These are phyloP conservation scores for Hypsizygus marmoreus DNA, from an alignment of 768 basidiomycete genomes.

Conservation along the genomic window DNA sequence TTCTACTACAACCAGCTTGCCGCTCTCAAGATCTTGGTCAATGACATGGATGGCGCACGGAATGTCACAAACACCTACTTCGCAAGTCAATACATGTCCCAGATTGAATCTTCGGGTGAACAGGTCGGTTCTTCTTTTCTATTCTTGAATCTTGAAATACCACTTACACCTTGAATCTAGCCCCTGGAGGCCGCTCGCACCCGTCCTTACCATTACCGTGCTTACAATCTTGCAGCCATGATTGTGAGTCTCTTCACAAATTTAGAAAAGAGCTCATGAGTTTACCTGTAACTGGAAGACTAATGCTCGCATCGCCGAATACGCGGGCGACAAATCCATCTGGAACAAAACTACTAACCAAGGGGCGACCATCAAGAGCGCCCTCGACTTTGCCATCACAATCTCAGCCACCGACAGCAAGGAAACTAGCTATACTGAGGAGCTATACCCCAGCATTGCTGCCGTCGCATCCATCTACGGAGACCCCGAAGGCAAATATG, in stretches of 20 bases:
- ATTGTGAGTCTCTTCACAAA: conserved; percentile 43
- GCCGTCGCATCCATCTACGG: conserved; percentile 60
- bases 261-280: neutral
- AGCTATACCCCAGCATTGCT: conserved; percentile 60
- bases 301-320: conserved; percentile 54
- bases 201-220: conserved; percentile 66
- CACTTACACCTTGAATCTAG: conserved; percentile 25
- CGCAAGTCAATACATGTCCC: conserved; percentile 45
- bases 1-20: conserved; percentile 66
- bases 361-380: conserved; percentile 60
- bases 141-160: neutral
- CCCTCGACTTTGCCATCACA: conserved; percentile 59
- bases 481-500: conserved; percentile 61
- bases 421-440: conserved; percentile 41
- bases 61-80: conserved; percentile 53
- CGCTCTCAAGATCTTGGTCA: conserved; percentile 54
- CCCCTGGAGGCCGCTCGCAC: conserved; percentile 64
- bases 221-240: conserved; percentile 70
- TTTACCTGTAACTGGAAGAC: conserved; percentile 37
- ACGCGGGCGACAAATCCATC: conserved; percentile 42
- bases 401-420: conserved; percentile 31
- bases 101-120: conserved; percentile 60
- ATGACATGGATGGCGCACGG: conserved; percentile 50
- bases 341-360: conserved; percentile 52
- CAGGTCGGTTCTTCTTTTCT: conserved; percentile 36